A percentile compares a stretch with the other conserved stretches of the same genome.
Conservation (phyloP, 2,329 filamentous ascomycete genomes). For the Cyphellophora attinorum region DNA sequence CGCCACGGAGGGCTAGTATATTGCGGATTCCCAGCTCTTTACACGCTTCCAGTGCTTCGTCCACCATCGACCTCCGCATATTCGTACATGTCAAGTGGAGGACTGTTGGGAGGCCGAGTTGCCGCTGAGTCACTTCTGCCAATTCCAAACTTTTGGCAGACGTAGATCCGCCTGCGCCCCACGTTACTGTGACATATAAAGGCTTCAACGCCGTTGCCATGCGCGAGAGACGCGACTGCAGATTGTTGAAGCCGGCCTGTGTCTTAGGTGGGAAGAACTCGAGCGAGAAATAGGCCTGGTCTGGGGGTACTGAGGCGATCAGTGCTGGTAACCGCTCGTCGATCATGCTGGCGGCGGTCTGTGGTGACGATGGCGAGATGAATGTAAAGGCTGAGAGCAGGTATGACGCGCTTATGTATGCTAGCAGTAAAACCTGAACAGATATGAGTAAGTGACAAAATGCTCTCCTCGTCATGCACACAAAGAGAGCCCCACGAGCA, state of each 20-base stretch:
- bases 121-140: conserved; percentile 87
- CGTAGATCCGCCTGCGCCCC: conserved; percentile 92
- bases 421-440: too few relatives aligned
- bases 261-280: conserved; percentile 99
- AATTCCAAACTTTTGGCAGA: conserved; percentile 84
- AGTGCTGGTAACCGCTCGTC: conserved; percentile 18
- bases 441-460: too few relatives aligned
- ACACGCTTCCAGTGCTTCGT: conserved; percentile 81
- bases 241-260: conserved; percentile 85
- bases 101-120: conserved; percentile 86
- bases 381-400: too few relatives aligned
- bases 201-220: conserved; percentile 88
- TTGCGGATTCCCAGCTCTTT: conserved; percentile 87
- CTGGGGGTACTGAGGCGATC: conserved; percentile 55
- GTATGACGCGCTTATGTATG: too few relatives aligned
- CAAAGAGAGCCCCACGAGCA: too few relatives aligned
- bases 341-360: conserved; percentile 12
- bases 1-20: conserved; percentile 82
- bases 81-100: conserved; percentile 96
- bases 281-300: conserved; percentile 83
- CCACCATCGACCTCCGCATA: conserved; percentile 79
- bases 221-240: conserved; percentile 83
- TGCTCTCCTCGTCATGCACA: too few relatives aligned
- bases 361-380: too few relatives aligned
- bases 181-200: conserved; percentile 93